Base-by-base conservation (phyloP, 441 rosid species). In the Populus hybrid region DNA sequence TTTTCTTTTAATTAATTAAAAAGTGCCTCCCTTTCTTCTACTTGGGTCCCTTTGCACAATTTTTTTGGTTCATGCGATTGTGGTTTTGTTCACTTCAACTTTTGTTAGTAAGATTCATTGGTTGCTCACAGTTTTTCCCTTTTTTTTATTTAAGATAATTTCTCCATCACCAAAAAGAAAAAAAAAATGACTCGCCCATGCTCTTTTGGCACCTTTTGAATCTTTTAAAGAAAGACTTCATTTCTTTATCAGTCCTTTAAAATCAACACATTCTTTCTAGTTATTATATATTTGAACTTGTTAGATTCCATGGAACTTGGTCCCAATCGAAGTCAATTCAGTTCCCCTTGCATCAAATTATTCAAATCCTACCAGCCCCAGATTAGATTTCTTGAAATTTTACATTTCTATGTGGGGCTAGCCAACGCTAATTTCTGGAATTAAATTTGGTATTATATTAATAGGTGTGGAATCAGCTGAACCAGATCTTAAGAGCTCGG, bases 381-480 rank as follows among this genome's bases (percentile, higher is more conserved):
- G 36, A 36, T 76, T 34, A 18, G 26, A 66, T 28, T 76, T 24
- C 28, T 9, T 40, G 70, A 71, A 8, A 21, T 57, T n/a, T 21
- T 9, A 21, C 28, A 3, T 61, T 21, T 61, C 23, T 9, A 9
- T 21, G 66, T 21, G 28, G 66, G 66, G 66, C 66, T 61, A 23
- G 23, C 66, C 1, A 40, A 3, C 46, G 11, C 28, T 4, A 21
- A 21, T 9, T 21, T 3, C 4, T 61, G 28, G 28, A 21, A 61
- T 21, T 61, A 61, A 61, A 61, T 67, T 67, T 30, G 36, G 36
- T 67, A 6, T 67, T 1, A 28, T 67, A 66, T 63, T 19, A 6
- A 35, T 68, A 95, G 98, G 97, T 11, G 98, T 95, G 83, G 97
- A 91, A 85, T 85, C 91, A 19, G 98, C 88, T 21, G 98, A 95